Evolutionary conservation across 2,329 filamentous ascomycete species (phyloP), one percentile per base, ranked within the genome.

Genomic region (Calonectria pseudoreteaudii): DNA sequence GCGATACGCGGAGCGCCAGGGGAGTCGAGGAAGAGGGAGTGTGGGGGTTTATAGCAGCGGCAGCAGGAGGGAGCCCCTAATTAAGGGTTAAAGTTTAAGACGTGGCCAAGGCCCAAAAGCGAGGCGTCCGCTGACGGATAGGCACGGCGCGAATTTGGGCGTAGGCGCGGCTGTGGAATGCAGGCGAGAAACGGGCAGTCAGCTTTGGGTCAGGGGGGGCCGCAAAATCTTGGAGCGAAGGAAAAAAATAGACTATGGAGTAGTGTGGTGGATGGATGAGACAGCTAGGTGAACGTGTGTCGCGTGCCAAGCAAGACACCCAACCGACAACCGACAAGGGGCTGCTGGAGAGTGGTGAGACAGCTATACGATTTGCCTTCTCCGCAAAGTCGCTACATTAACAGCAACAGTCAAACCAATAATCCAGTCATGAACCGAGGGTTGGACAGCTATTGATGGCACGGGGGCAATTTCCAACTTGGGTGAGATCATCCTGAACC

Each of bases 391-490:
- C 3, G 18, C 38, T 31, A 16, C 38, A 5, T 23, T 23, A 20
- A 26, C 4, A 30, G 44, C 44, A 60, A 60, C 41, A 38, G 56
- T 60, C 38, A 28, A 62, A 20, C 26, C 36, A 23, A 62, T 18
- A 31, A 30, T 53, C 26, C n/a, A 2, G 23, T 41, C 34, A 14
- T 62, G 34, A 23, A 10, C 60, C 30, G 49, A n/a, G 23, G 60
- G 34, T 44, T 44, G 49, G 20, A 58, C 41, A 30, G 30, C 36
- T 58, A 38, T 41, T 23, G 14, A 36, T 60, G 34, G 66, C 78
- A 77, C 75, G 72, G 70, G 75, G 65, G 34, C 68, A 75, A 70
- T 77, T 76, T 74, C 72, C 76, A 72, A 64, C 41, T 64, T 56
- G 36, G 47, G 73, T 47, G 44, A 38, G 64, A 28, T 31, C 36